Evolutionary conservation across 805 yeast genomes (phyloP).

Genomic region (Ogataea naganishii): DNA sequence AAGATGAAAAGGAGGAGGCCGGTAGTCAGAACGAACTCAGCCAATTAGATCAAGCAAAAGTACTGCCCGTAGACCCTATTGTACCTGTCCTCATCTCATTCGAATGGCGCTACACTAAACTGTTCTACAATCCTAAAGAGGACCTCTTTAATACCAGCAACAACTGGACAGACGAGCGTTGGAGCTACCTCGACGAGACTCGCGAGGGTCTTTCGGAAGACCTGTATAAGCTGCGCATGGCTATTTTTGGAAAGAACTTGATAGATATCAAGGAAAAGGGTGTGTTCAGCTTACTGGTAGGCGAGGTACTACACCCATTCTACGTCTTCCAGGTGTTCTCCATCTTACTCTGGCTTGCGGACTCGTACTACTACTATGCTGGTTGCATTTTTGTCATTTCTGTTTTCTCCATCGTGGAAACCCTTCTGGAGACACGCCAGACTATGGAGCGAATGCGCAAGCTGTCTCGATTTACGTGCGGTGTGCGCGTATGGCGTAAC

Average conservation of each 20-base stretch:
- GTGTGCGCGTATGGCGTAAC: slow-evolving; percentile 82
- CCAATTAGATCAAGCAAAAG: slow-evolving; percentile 6
- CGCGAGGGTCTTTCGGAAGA: slow-evolving; percentile 67
- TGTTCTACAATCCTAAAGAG: slow-evolving; percentile 79
- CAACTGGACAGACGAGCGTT: slow-evolving; percentile 78
- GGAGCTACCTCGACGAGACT: slow-evolving; percentile 53
- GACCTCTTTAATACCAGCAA: slow-evolving; percentile 78
- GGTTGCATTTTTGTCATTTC: slow-evolving; percentile 86
- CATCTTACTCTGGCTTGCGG: slow-evolving; percentile 84
- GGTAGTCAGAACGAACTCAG: neutral
- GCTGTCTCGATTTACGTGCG: slow-evolving; percentile 68
- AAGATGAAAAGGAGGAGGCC: slow-evolving; percentile 4
- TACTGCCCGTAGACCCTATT: slow-evolving; percentile 53
- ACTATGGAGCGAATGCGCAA: slow-evolving; percentile 66
- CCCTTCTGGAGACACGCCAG: slow-evolving; percentile 77
- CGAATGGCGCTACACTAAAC: slow-evolving; percentile 73
- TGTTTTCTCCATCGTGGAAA: slow-evolving; percentile 65
- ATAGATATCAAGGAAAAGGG: slow-evolving; percentile 73
- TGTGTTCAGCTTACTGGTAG: slow-evolving; percentile 53
- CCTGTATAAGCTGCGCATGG: slow-evolving; percentile 54
- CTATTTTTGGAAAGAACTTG: slow-evolving; percentile 71
- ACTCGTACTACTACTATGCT: slow-evolving; percentile 90
- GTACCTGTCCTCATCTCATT: slow-evolving; percentile 66
- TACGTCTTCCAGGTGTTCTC: slow-evolving; percentile 93
- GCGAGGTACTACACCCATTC: slow-evolving; percentile 92